phyloP scores from a whole-genome alignment of 805 yeast species.

The Saccharomyces paradoxus region DNA sequence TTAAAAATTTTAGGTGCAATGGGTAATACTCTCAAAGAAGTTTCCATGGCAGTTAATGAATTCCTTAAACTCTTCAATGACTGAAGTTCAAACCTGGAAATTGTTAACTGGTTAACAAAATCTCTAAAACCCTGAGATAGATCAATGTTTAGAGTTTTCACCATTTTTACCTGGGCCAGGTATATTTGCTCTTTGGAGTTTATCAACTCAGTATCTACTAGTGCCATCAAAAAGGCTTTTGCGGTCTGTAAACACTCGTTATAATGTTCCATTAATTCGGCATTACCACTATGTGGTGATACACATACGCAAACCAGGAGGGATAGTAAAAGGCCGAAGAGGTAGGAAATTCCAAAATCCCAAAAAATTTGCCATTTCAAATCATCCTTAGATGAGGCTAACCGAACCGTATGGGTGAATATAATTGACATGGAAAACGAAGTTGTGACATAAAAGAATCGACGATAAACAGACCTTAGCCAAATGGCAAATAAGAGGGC shows the following conservation, averaged over 20 bases:
- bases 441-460: conserved; percentile 33
- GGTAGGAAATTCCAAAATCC: conserved; percentile 39
- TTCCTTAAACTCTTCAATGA: conserved; percentile 35
- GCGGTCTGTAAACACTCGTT: conserved; percentile 19
- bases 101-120: conserved; percentile 33
- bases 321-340: conserved; percentile 36
- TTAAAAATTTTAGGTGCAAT: conserved; percentile 17
- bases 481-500: conserved; percentile 35
- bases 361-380: conserved; percentile 32
- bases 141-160: conserved; percentile 25
- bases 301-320: conserved; percentile 30
- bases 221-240: conserved; percentile 19
- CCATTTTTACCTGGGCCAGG: conserved; percentile 26
- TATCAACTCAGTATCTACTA: conserved; percentile 13
- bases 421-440: conserved; percentile 34
- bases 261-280: conserved; percentile 24
- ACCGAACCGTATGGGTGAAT: conserved; percentile 28
- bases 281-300: conserved; percentile 38
- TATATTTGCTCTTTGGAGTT: conserved; percentile 14
- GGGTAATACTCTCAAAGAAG: conserved; percentile 38
- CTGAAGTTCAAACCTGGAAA: conserved; percentile 29
- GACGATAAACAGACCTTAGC: conserved; percentile 35
- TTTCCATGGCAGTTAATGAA: conserved; percentile 33
- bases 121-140: conserved; percentile 39
- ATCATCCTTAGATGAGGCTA: conserved; percentile 10